phyloP scores from a whole-genome alignment of 805 yeast species.

The Hanseniaspora clermontiae region DNA sequence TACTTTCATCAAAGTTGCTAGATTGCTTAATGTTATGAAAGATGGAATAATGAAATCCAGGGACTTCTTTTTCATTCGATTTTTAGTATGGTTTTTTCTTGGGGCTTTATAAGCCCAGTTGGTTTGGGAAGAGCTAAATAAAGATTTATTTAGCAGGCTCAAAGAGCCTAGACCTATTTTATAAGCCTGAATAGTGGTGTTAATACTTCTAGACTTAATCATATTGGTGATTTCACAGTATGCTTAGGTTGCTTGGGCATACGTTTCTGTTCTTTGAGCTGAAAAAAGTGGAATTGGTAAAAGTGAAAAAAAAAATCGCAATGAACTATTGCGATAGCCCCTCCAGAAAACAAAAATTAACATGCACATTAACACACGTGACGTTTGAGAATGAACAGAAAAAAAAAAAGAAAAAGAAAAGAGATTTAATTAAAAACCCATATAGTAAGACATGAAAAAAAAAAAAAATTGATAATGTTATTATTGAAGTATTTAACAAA shows the following conservation, averaged over 20 bases:
- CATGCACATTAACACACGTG: too few species aligned
- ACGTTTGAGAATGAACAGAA: too few species aligned
- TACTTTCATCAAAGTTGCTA: constrained; percentile 58
- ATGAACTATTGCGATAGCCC: too few species aligned
- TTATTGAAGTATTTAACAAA: too few species aligned
- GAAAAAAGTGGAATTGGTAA: too few species aligned
- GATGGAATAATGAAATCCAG: constrained; percentile 43
- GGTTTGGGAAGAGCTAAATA: background rate
- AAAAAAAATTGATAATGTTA: too few species aligned
- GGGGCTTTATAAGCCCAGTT: background rate
- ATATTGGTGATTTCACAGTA: background rate
- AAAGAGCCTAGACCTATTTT: background rate
- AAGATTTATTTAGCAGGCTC: background rate
- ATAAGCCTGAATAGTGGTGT: background rate
- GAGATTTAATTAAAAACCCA: too few species aligned
- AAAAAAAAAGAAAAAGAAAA: too few species aligned
- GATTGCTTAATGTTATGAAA: constrained; percentile 63
- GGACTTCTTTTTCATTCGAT: constrained; percentile 15
- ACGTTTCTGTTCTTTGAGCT: background rate
- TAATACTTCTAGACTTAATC: background rate
- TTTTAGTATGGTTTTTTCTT: constrained; percentile 14
- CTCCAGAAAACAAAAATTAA: too few species aligned
- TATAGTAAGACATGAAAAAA: too few species aligned
- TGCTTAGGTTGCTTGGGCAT: background rate
- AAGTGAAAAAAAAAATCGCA: too few species aligned